Evolutionary conservation across 2,329 filamentous ascomycete species (phyloP), one percentile per base, ranked within the genome.

Genomic region (Juglanconis sp.): DNA sequence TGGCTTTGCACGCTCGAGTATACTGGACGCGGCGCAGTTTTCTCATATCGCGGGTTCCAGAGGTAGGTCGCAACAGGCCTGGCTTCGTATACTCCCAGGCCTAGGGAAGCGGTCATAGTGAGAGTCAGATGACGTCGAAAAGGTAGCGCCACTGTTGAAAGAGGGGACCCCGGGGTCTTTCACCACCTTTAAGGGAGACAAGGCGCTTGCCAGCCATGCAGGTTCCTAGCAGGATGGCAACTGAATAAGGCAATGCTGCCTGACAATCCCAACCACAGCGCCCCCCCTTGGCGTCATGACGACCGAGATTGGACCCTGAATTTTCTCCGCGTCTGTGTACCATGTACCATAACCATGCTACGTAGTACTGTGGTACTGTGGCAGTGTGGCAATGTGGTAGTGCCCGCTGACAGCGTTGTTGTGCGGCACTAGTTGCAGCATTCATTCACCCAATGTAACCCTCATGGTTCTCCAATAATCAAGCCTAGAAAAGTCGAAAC

Each of bases 221-320:
- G 44, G 6, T 46, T 56, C 17, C 52, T n/a, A 24, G 17, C 36
- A 40, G 35, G 49, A 7, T 32, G 7, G 44, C 13, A 17, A 15
- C 57, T 60, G n/a, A 30, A 62, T 60, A n/a, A 46, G 57, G 60
- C 59, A 60, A 50, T 62, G 57, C 53, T 62, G 60, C 60, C 60
- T 62, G 60, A 62, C 57, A 59, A 60, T 62, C 60, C 38, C 51
- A n/a, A 42, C 38, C 35, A 24, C 24, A 2, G 24, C 8, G 42
- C 15, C 42, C 42, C 17, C n/a, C 17, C 13, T 17, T n/a, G 42
- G 17, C 8, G 17, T 17, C 5, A 46, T 4, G 15, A 46, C 8
- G 42, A 3, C 15, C 3, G 1, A 24, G 17, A 46, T 9, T 46
- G 42, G 42, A 46, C 42, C 42, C 42, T 46, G 42, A n/a, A 46